Evolutionary conservation across 805 yeast genomes (phyloP).

Genomic region (Saccharomycopsis babjevae): DNA sequence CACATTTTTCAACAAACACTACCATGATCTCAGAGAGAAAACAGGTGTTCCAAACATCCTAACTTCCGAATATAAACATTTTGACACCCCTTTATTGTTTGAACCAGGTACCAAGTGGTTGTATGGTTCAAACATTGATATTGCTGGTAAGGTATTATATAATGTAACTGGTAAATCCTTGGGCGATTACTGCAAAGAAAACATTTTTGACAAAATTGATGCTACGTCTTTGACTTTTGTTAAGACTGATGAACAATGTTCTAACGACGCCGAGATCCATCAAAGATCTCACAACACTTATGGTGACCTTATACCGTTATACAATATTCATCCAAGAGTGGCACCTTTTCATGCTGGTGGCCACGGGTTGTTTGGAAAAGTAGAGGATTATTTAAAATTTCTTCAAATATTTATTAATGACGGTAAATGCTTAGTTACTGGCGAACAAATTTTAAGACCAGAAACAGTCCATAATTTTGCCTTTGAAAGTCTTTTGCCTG

Average conservation of each 20-base stretch:
- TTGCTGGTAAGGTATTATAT: slow-evolving; percentile 27
- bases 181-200: slow-evolving; percentile 22
- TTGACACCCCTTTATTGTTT: slow-evolving; percentile 22
- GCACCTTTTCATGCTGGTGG: slow-evolving; percentile 31
- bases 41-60: slow-evolving; percentile 17
- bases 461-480: slow-evolving; percentile 26
- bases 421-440: slow-evolving; percentile 28
- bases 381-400: slow-evolving; percentile 30
- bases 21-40: slow-evolving; percentile 17
- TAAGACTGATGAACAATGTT: slow-evolving; percentile 16
- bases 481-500: slow-evolving; percentile 26
- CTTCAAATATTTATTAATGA: slow-evolving; percentile 31
- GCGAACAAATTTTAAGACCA: slow-evolving; percentile 25
- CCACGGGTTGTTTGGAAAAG: slow-evolving; percentile 32
- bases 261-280: slow-evolving; percentile 21
- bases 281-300: slow-evolving; percentile 19
- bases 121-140: slow-evolving; percentile 28
- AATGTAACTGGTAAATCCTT: slow-evolving; percentile 22
- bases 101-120: slow-evolving; percentile 30
- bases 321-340: slow-evolving; percentile 18
- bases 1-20: slow-evolving; percentile 23
- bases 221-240: slow-evolving; percentile 22
- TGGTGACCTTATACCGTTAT: slow-evolving; percentile 11
- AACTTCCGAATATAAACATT: slow-evolving; percentile 17
- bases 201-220: slow-evolving; percentile 25